Conservation (phyloP, 73 alveolate species). For the Paraurostyla sp. region DNA sequence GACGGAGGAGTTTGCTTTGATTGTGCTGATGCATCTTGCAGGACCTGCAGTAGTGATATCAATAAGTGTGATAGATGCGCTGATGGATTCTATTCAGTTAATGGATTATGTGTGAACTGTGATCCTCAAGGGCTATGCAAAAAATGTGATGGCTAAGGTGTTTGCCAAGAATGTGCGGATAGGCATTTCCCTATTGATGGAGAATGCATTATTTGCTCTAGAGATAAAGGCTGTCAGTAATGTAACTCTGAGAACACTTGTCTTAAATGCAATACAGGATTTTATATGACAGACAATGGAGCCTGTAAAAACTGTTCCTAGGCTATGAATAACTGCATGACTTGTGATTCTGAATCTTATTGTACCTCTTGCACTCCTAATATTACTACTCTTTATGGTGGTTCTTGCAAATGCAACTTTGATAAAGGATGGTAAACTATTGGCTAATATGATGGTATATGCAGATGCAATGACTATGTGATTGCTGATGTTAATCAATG, state of each 20-base stretch:
- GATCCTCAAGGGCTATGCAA: background rate
- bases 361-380: background rate
- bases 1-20: background rate
- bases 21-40: background rate
- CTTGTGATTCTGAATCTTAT: background rate
- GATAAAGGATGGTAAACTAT: background rate
- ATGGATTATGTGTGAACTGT: background rate
- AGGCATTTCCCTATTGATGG: background rate
- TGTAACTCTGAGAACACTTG: background rate
- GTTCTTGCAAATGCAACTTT: constrained; percentile 3
- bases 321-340: background rate
- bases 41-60: background rate
- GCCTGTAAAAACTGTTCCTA: background rate
- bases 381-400: background rate
- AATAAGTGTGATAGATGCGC: background rate
- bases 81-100: background rate
- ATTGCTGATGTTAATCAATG: background rate
- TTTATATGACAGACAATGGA: background rate
- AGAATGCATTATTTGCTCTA: background rate
- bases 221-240: background rate
- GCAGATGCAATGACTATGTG: background rate
- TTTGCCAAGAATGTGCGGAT: background rate
- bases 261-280: background rate
- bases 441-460: background rate
- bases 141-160: background rate